Evolutionary conservation across 2,329 filamentous ascomycete genomes (phyloP).

Genomic region (Grosmannia huntii): DNA sequence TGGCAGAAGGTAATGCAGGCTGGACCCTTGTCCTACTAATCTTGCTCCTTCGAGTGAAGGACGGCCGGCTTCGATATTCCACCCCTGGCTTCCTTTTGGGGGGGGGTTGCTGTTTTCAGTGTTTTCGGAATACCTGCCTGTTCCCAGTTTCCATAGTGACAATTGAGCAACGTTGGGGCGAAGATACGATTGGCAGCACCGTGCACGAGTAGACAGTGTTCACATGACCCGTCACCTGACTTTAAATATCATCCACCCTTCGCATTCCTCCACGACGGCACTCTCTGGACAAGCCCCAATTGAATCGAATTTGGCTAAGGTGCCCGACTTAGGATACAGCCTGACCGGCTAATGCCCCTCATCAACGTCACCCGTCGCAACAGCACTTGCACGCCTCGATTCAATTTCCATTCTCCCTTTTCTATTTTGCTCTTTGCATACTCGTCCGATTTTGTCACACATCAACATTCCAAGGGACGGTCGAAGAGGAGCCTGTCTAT

Average conservation of each 20-base stretch:
- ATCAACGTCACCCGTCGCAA: background rate
- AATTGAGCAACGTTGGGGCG: constrained; percentile 6
- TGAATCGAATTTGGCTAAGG: background rate
- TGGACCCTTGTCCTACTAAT: background rate
- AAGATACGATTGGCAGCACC: background rate
- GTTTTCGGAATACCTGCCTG: constrained; percentile 4
- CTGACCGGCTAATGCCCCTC: background rate
- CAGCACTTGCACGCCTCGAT: background rate
- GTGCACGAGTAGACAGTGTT: too few relatives aligned
- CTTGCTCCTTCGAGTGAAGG: background rate
- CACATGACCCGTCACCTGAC: background rate
- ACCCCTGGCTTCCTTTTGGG: background rate
- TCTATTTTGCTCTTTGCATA: background rate
- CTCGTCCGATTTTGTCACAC: background rate
- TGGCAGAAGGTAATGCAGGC: background rate
- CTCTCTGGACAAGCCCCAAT: background rate
- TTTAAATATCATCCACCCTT: too few relatives aligned
- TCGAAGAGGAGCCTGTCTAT: background rate
- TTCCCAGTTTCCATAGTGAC: constrained; percentile 15
- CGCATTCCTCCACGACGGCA: too few relatives aligned
- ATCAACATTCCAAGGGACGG: background rate
- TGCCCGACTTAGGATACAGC: background rate
- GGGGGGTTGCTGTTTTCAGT: background rate
- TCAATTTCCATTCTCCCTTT: background rate
- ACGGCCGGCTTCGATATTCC: background rate